Evolutionary conservation across 2,329 filamentous ascomycete species (phyloP), one percentile per base, ranked within the genome.

Genomic region (Hymenoscyphus linearis): DNA sequence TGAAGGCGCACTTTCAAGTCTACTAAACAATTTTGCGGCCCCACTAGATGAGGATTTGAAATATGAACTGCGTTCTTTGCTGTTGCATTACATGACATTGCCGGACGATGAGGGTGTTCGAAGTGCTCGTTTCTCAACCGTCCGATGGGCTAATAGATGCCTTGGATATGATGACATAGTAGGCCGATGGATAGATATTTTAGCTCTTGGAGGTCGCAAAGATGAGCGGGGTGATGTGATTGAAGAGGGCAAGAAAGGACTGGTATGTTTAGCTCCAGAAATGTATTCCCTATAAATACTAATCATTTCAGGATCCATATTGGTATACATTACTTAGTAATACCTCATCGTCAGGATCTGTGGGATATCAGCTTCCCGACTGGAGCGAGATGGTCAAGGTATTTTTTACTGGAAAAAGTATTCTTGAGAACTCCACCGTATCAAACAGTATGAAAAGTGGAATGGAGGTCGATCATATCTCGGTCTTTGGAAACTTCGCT

Each of bases 121-220:
- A 66, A 93, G 89, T 69, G 89, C 89, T 36, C 85, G 90, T 7
- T 95, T 93, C 75, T 88, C 91, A 22, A 88, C 88, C 26, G 87
- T 95, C 7, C 90, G 95, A 61, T 97, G 93, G 80, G 91, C 91
- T 12, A 98, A 98, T 71, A 84, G 90, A 57, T 96, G 91, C 69
- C 79, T 99, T 4, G 84, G 88, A 0, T 97, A 91, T 68, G 81
- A 81, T 22, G 91, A 96, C 69, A 81, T 91, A 10, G 80, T 88
- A 40, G 95, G 86, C 27, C 85, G 95, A 55, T 97, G 91, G 90
- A 89, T 97, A 54, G 86, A 97, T 72, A 83, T 98, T 16, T 80
- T 97, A 56, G 93, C 93, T 7, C 78, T 95, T 9, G 85, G 84
- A 16, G 86, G 86, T 13, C 81, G 81, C 2, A 74, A 77, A 2